phyloP scores from a whole-genome alignment of 495 filamentous ascomycete genomes.

The Symbiotaphrina buchneri region DNA sequence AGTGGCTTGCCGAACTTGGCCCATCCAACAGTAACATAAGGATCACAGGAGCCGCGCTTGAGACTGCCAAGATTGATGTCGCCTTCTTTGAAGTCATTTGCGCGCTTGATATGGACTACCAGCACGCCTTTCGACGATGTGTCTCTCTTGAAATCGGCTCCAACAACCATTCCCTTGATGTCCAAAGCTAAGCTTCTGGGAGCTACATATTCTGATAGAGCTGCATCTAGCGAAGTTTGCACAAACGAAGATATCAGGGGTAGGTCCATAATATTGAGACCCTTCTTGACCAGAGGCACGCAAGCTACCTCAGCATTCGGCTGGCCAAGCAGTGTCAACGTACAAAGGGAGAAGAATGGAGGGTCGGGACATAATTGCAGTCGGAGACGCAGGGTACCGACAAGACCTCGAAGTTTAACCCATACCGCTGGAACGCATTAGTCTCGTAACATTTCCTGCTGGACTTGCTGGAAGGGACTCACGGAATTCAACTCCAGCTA shows the following conservation, averaged over 20 bases:
- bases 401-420: conserved; percentile 45
- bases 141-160: conserved; percentile 59
- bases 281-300: conserved; percentile 38
- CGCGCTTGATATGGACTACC: conserved; percentile 35
- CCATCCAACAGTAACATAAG: conserved; percentile 50
- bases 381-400: conserved; percentile 38
- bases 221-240: conserved; percentile 47
- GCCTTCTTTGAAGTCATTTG: conserved; percentile 40
- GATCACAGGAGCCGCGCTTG: conserved; percentile 35
- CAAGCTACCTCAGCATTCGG: conserved; percentile 48
- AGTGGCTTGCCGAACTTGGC: conserved; percentile 53
- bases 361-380: conserved; percentile 50
- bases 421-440: conserved; percentile 26
- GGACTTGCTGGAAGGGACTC: conserved; percentile 2
- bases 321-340: conserved; percentile 54
- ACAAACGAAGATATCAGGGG: conserved; percentile 52
- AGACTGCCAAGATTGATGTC: conserved; percentile 31
- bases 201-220: conserved; percentile 47
- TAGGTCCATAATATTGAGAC: conserved; percentile 46
- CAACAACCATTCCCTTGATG: conserved; percentile 49
- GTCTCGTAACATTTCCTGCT: neutral
- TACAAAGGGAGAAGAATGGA: conserved; percentile 46
- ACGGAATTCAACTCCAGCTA: conserved; percentile 30
- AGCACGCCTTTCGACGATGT: conserved; percentile 39
- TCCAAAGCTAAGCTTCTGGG: conserved; percentile 50